These are phyloP conservation scores for Austroboletus niveus DNA, from an alignment of 1,284 basidiomycete species.

Conservation along the genomic window DNA sequence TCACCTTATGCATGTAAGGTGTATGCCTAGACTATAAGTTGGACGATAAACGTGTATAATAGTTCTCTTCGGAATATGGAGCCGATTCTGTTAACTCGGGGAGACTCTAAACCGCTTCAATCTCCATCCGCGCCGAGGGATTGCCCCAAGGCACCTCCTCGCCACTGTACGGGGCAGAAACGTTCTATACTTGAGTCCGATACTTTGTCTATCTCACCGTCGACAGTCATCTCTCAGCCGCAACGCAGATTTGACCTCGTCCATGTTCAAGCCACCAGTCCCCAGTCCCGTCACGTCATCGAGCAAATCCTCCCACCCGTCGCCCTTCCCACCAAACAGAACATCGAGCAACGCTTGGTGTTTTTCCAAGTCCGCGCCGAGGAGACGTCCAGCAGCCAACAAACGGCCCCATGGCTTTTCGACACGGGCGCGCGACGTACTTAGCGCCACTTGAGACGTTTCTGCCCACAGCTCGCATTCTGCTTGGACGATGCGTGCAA, in stretches of 20 bases:
- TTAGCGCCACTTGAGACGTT: slow-evolving; percentile 62
- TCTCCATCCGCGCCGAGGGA: no score
- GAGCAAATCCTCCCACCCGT: slow-evolving; percentile 30
- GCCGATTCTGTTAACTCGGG: no score
- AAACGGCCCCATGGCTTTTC: slow-evolving; percentile 75
- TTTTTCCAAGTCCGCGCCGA: slow-evolving; percentile 47
- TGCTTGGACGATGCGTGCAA: slow-evolving; percentile 47
- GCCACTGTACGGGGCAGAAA: no score
- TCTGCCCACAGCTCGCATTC: slow-evolving; percentile 81
- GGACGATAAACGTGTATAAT: no score
- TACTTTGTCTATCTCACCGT: neutral
- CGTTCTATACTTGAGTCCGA: neutral
- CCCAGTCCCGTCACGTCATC: slow-evolving; percentile 27
- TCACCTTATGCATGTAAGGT: no score
- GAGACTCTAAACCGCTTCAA: no score
- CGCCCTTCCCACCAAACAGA: slow-evolving; percentile 17
- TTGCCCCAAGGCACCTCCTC: no score
- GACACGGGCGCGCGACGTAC: slow-evolving; percentile 38
- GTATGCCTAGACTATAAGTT: no score
- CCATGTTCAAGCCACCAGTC: slow-evolving; percentile 20
- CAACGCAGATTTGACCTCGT: slow-evolving; percentile 29
- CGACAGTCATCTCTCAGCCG: slow-evolving; percentile 30
- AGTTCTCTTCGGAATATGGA: no score
- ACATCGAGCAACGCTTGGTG: slow-evolving; percentile 11
- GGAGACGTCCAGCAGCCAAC: slow-evolving; percentile 62